Percentiles rank a stretch among this genome's conserved stretches.
Conservation (phyloP, 345 rosid species). For the Lepidium didymum region DNA sequence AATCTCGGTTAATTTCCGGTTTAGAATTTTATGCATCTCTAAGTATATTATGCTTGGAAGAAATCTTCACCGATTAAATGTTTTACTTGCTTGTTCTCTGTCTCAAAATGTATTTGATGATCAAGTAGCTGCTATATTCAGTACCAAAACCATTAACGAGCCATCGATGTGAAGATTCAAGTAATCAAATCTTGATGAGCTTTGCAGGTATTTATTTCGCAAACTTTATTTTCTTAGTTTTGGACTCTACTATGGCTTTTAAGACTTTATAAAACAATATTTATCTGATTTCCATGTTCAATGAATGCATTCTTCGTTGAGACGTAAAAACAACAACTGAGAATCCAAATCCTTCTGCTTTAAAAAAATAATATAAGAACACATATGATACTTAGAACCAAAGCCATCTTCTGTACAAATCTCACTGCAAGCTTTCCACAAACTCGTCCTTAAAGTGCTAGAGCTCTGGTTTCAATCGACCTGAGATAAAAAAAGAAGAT, state of each 20-base stretch:
- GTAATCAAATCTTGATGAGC: background rate
- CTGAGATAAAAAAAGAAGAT: conserved; percentile 12
- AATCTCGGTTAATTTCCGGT: too few relatives aligned
- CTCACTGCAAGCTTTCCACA: conserved; percentile 2
- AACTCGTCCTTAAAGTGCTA: conserved; percentile 23
- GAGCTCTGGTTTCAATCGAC: conserved; percentile 66
- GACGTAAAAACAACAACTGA: conserved; percentile 10
- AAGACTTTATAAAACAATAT: background rate
- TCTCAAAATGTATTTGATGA: too few relatives aligned
- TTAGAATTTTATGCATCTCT: too few relatives aligned
- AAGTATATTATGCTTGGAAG: too few relatives aligned
- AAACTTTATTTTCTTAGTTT: background rate
- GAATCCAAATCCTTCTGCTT: conserved; percentile 22
- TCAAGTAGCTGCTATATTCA: too few relatives aligned
- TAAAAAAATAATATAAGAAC: conserved; percentile 9
- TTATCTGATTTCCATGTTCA: conserved; percentile 6
- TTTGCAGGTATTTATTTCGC: background rate
- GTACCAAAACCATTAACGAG: background rate
- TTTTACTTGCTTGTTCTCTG: too few relatives aligned
- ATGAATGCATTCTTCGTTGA: conserved; percentile 20
- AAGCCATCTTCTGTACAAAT: conserved; percentile 30
- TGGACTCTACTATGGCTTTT: background rate
- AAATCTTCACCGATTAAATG: too few relatives aligned
- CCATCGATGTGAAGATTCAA: background rate
- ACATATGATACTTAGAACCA: conserved; percentile 19